Evolutionary conservation across 306 rosid genomes (phyloP), one percentile per base, ranked within the genome.

Genomic region (Cicer pinnatifidum): DNA sequence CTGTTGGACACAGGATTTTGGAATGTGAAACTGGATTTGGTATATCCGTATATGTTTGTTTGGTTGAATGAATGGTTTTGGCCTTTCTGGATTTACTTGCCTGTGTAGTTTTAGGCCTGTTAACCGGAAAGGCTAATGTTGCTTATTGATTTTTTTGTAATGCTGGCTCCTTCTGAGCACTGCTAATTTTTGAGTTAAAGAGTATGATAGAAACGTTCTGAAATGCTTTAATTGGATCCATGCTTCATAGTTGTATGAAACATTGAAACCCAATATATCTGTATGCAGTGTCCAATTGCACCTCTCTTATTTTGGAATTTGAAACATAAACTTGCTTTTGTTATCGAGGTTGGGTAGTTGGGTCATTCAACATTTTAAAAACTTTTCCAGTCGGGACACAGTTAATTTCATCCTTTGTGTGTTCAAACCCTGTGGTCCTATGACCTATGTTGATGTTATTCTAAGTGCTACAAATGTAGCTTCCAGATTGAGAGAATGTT

Each of bases 191-290:
- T 58, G 0, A 28, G 40, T 28, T 16, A 6, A 11, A 16, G 4
- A 15, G 2, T 15, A 20, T 57, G 38, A 11, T 28, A 58, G 15
- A 11, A 28, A 58, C 6, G 9, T 11, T 15, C n/a, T 63, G 28
- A 4, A 62, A 17, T 4, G 5, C 43, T 5, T 60, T 48, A 47
- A 48, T 12, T n/a, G 2, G 58, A 40, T 40, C 48, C 60, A 16
- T 51, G 57, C 59, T 35, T 13, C 43, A 44, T 72, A 2, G 9
- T 51, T 54, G 73, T 72, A 35, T 67, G 33, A 47, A 69, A 57
- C 38, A 56, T 37, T 45, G 11, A 16, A 45, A 6, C 44, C 61
- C 7, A 19, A 6, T 13, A n/a, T 54, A 28, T 38, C 16, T n/a
- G 13, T 47, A 5, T 20, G 6, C 51, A 9, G 4, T 38, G 40